Conservation (phyloP, 108 stramenopile species). For the Pseudonitzschia delicatissima region DNA sequence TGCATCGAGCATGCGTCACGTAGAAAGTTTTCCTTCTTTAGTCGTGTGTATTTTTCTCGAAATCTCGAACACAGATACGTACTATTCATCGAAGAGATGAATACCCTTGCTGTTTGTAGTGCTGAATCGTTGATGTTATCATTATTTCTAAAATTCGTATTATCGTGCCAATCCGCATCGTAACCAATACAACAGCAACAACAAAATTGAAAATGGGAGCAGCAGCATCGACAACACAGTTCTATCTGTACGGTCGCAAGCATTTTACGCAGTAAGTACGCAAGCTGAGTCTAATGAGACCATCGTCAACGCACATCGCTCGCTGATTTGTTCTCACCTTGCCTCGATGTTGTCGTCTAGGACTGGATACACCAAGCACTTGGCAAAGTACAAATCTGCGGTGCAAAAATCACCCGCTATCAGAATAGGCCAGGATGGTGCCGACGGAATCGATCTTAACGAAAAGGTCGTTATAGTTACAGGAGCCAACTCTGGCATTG, state of each 20-base stretch:
- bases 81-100: too few relatives aligned
- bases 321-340: background rate
- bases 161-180: background rate
- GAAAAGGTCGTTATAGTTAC: conserved; percentile 80
- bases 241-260: conserved; percentile 67
- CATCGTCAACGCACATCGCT: conserved; percentile 3
- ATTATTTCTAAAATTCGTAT: background rate
- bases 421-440: conserved; percentile 22
- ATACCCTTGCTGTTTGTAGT: too few relatives aligned
- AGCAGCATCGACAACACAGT: conserved; percentile 62
- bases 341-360: conserved; percentile 14
- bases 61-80: too few relatives aligned
- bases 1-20: too few relatives aligned
- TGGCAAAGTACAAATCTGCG: conserved; percentile 58
- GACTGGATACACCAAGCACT: conserved; percentile 71
- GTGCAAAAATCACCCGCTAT: conserved; percentile 56
- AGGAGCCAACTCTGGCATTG: conserved; percentile 85
- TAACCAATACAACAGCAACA: background rate
- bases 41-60: too few relatives aligned
- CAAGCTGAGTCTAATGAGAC: background rate
- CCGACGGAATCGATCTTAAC: conserved; percentile 66
- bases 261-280: conserved; percentile 65
- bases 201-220: conserved; percentile 28
- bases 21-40: too few relatives aligned
- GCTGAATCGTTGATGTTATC: too few relatives aligned